Evolutionary conservation across 352 stramenopile species (phyloP), one percentile per base, ranked within the genome.

Genomic region (Vaucheria bursata): DNA sequence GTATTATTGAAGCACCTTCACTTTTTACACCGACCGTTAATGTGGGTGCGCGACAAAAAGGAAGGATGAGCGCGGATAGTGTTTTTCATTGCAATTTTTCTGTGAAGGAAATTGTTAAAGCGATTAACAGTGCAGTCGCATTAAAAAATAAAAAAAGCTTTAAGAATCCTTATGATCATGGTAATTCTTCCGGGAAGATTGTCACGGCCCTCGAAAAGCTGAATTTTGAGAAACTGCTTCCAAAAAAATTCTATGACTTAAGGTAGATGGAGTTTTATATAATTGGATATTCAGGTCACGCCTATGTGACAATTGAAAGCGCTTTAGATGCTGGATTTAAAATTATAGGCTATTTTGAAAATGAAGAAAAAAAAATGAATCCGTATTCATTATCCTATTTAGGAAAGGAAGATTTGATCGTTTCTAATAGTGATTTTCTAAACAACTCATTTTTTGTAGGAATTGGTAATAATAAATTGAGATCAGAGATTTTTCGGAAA

Each of bases 171-270:
- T 59, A 59, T 25, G 45, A 25, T 18, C 12, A 59, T 59, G 45
- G 45, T 25, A 25, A 59, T 59, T 18, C 12, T 59, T 59, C 45
- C 18, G 45, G 45, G 45, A 59, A 59, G 25, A 59, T 59, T 18
- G 25, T 59, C 45, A 25, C 45, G 25, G 45, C 25, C 25, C 25
- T 59, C 18, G 25, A 59, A 59, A 25, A 25, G 25, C 18, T 59
- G 25, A 25, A 59, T 59, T 59, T 59, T 59, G 25, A 59, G 25
- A 59, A 59, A 18, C 45, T 59, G 12, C 18, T 59, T 59, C 45
- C 45, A 59, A 59, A 59, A 59, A 59, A 59, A 25, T 59, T 59
- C 25, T 59, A 59, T 25, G 45, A 59, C 25, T 59, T 59, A 59
- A 25, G 45, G n/a, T n/a, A n/a, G n/a, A n/a, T n/a, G n/a, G n/a